Percentiles rank a stretch among this genome's conserved stretches.
phyloP scores from a whole-genome alignment of 176 grass and related monocot species.

The Guadua angustifolia region DNA sequence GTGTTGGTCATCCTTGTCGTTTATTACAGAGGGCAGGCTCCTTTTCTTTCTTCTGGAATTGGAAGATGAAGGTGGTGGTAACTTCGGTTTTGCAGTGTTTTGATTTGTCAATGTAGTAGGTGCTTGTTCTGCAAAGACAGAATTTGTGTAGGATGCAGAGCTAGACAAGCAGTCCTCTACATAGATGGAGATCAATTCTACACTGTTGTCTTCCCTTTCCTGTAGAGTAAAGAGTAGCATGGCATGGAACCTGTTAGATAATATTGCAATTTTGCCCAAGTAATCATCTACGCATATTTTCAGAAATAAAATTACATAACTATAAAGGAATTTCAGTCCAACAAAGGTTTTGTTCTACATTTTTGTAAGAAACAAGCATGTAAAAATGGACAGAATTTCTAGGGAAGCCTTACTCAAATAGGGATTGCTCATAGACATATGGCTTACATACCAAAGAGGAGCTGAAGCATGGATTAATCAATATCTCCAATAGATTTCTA shows the following conservation, averaged over 20 bases:
- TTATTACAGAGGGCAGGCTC: constrained; percentile 47
- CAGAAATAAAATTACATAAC: neutral
- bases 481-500: constrained; percentile 15
- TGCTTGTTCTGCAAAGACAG: constrained; percentile 34
- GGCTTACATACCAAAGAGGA: neutral
- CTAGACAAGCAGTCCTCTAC: constrained; percentile 80
- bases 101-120: constrained; percentile 34
- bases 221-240: constrained; percentile 49
- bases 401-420: neutral
- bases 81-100: constrained; percentile 28
- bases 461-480: constrained; percentile 5
- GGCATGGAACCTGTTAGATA: constrained; percentile 35
- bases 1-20: constrained; percentile 32
- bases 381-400: neutral
- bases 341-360: constrained; percentile 9
- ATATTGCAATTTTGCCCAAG: neutral
- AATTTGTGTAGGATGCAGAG: constrained; percentile 42
- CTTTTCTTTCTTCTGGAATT: constrained; percentile 53
- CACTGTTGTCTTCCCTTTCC: constrained; percentile 66
- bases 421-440: neutral
- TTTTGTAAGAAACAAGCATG: constrained; percentile 9
- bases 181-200: constrained; percentile 84
- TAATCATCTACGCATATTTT: neutral
- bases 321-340: neutral
- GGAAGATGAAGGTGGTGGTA: constrained; percentile 28